Conservation (phyloP, 371 early-diverging fungal genomes). For the Mortierella sp. region DNA sequence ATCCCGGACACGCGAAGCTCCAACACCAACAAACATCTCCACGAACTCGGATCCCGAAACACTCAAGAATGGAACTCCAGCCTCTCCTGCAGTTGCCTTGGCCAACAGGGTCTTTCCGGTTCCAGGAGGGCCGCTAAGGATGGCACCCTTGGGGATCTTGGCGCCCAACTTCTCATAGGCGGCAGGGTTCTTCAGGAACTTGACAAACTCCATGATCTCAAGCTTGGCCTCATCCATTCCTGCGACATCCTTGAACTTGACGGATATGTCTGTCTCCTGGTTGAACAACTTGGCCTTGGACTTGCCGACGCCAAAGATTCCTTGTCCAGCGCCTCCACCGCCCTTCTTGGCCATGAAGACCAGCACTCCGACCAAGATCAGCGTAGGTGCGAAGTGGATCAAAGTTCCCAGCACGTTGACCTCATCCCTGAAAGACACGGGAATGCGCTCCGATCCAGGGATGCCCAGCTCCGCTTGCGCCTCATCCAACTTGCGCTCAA, state of each 20-base stretch:
- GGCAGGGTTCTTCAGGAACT: conserved; percentile 98
- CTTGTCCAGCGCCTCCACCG: conserved; percentile 80
- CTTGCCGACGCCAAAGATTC: conserved; percentile 97
- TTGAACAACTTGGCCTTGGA: conserved; percentile 97
- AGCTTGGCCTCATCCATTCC: conserved; percentile 99
- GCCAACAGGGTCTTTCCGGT: conserved; percentile 99
- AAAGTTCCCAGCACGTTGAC: conserved; percentile 78
- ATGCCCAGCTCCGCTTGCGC: conserved; percentile 95
- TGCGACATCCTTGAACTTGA: conserved; percentile 99
- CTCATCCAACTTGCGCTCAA: conserved; percentile 92
- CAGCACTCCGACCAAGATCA: conserved; percentile 90
- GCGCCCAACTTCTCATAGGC: conserved; percentile 99
- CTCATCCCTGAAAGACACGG: conserved; percentile 89
- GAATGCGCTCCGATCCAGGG: conserved; percentile 90
- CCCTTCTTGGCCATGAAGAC: conserved; percentile 89
- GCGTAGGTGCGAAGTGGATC: conserved; percentile 94
- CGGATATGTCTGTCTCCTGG: conserved; percentile 95
- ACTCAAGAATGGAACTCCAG: conserved; percentile 97
- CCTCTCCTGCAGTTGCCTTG: conserved; percentile 99
- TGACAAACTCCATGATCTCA: conserved; percentile 99
- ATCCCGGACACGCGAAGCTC: conserved; percentile 98
- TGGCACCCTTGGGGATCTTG: conserved; percentile 99
- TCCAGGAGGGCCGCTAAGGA: conserved; percentile 99
- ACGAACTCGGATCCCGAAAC: conserved; percentile 99
- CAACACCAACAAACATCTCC: conserved; percentile 99